A percentile compares a stretch with the other conserved stretches of the same genome.
These are phyloP conservation scores for Xanthoconium purpureum DNA, from an alignment of 768 basidiomycete species.

Conservation along the genomic window DNA sequence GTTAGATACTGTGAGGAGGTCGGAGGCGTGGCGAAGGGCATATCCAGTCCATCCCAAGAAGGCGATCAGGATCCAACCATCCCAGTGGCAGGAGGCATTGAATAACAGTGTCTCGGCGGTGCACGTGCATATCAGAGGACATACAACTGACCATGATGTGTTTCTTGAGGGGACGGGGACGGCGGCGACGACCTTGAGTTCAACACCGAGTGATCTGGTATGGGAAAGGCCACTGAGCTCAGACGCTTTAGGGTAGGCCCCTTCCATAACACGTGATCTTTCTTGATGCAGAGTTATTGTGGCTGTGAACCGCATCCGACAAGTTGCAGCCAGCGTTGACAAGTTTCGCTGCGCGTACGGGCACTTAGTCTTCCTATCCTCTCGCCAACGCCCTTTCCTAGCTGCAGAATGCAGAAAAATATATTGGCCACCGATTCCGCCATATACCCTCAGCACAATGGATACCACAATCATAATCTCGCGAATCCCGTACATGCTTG, in stretches of 20 bases:
- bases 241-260: conserved; percentile 26
- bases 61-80: conserved; percentile 28
- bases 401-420: conserved; percentile 24
- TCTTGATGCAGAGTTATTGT: neutral
- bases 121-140: neutral
- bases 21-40: neutral
- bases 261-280: conserved; percentile 20
- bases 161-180: conserved; percentile 28
- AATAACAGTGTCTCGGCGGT: neutral
- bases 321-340: neutral
- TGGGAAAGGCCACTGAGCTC: neutral
- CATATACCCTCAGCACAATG: conserved; percentile 19
- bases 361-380: neutral
- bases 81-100: neutral
- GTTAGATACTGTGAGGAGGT: conserved; percentile 14
- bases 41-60: conserved; percentile 20
- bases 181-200: conserved; percentile 22
- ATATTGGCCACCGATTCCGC: conserved; percentile 1
- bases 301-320: conserved; percentile 10
- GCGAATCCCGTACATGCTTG: conserved; percentile 16
- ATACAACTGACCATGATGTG: conserved; percentile 32
- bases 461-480: conserved; percentile 17
- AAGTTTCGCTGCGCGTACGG: conserved; percentile 1
- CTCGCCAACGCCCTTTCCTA: neutral
- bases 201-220: conserved; percentile 9